Percentiles rank a stretch among this genome's conserved stretches.
phyloP scores from a whole-genome alignment of 2,329 filamentous ascomycete genomes.

The Talaromyces rugulosus region DNA sequence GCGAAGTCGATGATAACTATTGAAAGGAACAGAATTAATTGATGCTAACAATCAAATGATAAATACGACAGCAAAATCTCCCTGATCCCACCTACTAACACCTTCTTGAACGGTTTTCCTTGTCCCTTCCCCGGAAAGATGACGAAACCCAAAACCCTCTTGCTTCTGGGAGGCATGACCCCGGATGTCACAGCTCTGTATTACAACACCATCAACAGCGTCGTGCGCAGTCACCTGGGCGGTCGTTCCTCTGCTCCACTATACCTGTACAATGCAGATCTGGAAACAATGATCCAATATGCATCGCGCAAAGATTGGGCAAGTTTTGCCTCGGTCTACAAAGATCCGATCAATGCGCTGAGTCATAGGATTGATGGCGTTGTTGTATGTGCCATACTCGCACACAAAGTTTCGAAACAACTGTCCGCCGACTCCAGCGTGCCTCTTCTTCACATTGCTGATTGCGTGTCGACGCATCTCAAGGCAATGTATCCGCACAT shows the following conservation, averaged over 20 bases:
- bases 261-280: neutral
- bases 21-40: neutral
- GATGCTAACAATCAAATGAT: neutral
- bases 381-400: slow-evolving; percentile 1
- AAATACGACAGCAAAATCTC: neutral
- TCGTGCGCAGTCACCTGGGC: neutral
- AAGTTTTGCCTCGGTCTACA: neutral
- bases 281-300: neutral
- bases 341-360: slow-evolving; percentile 1
- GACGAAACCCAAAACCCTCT: neutral
- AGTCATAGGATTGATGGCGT: neutral
- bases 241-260: neutral
- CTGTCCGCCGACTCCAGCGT: neutral
- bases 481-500: neutral
- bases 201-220: neutral
- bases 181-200: neutral
- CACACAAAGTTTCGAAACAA: neutral
- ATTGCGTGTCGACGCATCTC: neutral
- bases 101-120: no score
- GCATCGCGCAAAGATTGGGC: neutral
- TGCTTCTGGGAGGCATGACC: neutral
- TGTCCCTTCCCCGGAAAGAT: neutral
- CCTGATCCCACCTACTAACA: no score
- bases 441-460: neutral
- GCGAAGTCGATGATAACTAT: neutral